Evolutionary conservation across 208 protist genomes (phyloP), one percentile per base, ranked within the genome.

Genomic region (Tritrichomonas musculus): DNA sequence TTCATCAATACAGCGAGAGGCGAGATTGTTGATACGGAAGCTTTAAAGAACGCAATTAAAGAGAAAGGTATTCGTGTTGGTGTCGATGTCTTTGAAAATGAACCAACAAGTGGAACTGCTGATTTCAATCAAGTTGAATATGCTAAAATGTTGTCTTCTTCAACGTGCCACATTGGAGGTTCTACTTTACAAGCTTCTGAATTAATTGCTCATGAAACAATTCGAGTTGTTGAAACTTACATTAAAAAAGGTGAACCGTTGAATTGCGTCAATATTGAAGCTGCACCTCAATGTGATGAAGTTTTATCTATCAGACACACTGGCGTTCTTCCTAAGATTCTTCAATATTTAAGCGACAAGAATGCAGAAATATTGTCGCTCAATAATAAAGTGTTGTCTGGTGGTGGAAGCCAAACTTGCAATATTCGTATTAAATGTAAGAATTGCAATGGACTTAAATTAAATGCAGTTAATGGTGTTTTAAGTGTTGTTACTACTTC

Each of bases 141-240:
- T 36, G 77, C 77, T 57, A 47, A 88, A 50, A 5, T 88, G 2
- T 22, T 57, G 9, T 69, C 88, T 20, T 72, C 55, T 50, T 50
- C 39, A 27, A 92, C 88, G 53, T 69, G 39, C 25, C 88, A 92
- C 33, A 92, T 92, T 27, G 88, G 55, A 44, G 25, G 30, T 72
- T 92, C 49, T 14, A 92, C 88, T 44, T 11, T 73, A 41, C 88
- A 92, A 66, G 17, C 88, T 8, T 47, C 25, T 20, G 88, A 72
- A n/a, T 50, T 20, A 72, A 92, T 72, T 47, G n/a, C 55, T n/a
- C 33, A 92, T 22, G 88, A 92, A 69, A 55, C 41, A 36, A 47
- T 72, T 8, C 69, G 33, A 30, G 72, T 92, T 66, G 55, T 92
- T 39, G 30, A 50, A n/a, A 50, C 13, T 47, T 92, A 53, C 33